Conservation (phyloP, 306 rosid genomes). For the Corylus heterophylla region DNA sequence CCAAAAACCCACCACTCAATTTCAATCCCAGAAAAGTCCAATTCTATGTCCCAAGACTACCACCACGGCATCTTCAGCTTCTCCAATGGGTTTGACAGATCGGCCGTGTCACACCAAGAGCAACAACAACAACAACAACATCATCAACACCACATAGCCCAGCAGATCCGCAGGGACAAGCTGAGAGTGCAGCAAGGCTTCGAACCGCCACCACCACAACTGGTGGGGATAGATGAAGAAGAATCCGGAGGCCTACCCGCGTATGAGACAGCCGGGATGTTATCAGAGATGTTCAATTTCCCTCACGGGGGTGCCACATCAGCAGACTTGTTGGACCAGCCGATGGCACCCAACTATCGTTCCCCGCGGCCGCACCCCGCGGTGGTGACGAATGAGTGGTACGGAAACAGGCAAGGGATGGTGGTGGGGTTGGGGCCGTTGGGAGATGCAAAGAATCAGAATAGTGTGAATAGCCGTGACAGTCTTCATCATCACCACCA, state of each 20-base stretch:
- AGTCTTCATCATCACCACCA: slow-evolving; percentile 38
- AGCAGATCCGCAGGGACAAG: slow-evolving; percentile 94
- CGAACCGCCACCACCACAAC: slow-evolving; percentile 44
- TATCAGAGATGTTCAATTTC: slow-evolving; percentile 91
- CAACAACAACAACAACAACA: slow-evolving; percentile 34
- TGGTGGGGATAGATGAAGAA: slow-evolving; percentile 70
- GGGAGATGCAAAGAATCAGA: slow-evolving; percentile 47
- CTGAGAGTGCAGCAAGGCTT: slow-evolving; percentile 65
- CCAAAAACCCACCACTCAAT: slow-evolving; percentile 27
- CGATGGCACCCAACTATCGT: slow-evolving; percentile 32
- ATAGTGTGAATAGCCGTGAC: slow-evolving; percentile 42
- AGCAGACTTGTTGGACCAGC: slow-evolving; percentile 55
- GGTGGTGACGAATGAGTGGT: slow-evolving; percentile 53
- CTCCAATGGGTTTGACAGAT: slow-evolving; percentile 84
- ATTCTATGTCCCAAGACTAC: slow-evolving; percentile 94
- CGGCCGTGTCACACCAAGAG: slow-evolving; percentile 39
- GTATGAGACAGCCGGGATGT: slow-evolving; percentile 77
- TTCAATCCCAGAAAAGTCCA: slow-evolving; percentile 27
- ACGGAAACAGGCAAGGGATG: slow-evolving; percentile 51
- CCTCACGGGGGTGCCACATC: slow-evolving; percentile 37
- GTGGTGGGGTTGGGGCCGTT: slow-evolving; percentile 44
- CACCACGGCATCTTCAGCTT: slow-evolving; percentile 72
- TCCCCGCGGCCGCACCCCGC: slow-evolving; percentile 35
- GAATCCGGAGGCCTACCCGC: slow-evolving; percentile 53
- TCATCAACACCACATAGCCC: slow-evolving; percentile 45